A percentile compares a stretch with the other conserved stretches of the same genome.
These are phyloP conservation scores for Macrophomina tecta DNA, from an alignment of 2,329 filamentous ascomycete genomes.

Conservation along the genomic window DNA sequence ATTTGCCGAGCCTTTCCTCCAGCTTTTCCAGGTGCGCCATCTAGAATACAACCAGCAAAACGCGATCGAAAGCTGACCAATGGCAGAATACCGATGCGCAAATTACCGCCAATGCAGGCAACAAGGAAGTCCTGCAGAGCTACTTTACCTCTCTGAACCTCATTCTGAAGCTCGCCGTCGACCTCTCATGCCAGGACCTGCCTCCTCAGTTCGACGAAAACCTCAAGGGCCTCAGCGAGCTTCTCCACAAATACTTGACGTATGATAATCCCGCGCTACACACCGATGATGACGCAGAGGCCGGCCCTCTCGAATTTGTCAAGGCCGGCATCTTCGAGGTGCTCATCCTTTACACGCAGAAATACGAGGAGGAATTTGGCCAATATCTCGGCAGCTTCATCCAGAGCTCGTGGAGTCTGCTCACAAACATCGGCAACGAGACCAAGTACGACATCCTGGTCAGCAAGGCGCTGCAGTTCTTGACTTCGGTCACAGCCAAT, in stretches of 20 bases:
- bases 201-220: constrained; percentile 94
- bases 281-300: constrained; percentile 88
- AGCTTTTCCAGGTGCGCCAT: constrained; percentile 70
- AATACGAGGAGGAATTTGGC: constrained; percentile 94
- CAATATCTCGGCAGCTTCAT: constrained; percentile 82
- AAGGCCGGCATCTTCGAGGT: constrained; percentile 94
- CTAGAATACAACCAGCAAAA: background rate
- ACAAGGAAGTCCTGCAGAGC: constrained; percentile 75
- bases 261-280: constrained; percentile 85
- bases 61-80: background rate
- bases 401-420: constrained; percentile 85
- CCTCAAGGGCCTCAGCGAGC: constrained; percentile 73
- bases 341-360: constrained; percentile 87
- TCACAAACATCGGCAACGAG: constrained; percentile 84
- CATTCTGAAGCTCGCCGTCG: constrained; percentile 90
- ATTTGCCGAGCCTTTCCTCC: constrained; percentile 84
- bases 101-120: constrained; percentile 75
- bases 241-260: constrained; percentile 90
- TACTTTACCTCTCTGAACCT: constrained; percentile 88
- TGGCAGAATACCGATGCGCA: constrained; percentile 68
- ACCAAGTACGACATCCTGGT: constrained; percentile 94
- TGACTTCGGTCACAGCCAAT: constrained; percentile 85
- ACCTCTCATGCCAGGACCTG: constrained; percentile 96
- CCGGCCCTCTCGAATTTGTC: constrained; percentile 81
- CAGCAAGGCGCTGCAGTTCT: constrained; percentile 91